Base-by-base conservation (phyloP, 306 rosid species). In the Glycyrrhiza uralensis region DNA sequence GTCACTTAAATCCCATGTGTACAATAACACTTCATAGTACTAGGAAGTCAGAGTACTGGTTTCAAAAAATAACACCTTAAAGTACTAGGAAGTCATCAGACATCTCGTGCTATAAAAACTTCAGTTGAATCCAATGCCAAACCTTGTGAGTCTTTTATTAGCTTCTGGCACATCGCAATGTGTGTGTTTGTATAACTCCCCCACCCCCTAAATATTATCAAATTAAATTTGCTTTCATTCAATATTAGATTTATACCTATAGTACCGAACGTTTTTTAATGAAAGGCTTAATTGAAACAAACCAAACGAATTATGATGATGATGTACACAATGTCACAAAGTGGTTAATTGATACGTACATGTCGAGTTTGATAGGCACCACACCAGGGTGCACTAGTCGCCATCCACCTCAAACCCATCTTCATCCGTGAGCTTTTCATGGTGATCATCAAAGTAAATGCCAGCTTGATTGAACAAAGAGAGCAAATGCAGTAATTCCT, bases 401-500 rank as follows among this genome's bases (percentile, higher is more conserved):
- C 30, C 77, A 70, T 52, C 74, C 19, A 19, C 58, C 30, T 59
- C 69, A 42, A 73, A 54, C 24, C 35, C 78, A 12, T 77, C 84
- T 56, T 57, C 79, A 60, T 45, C 56, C 29, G 47, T 59, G 1
- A 18, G 28, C 30, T 77, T 76, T 18, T 83, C 71, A 23, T 44
- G 71, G 57, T 67, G 83, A 66, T 74, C 72, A 66, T 74, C 72
- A 78, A 94, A 91, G 76, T 82, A 87, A 15, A 94, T 79, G 11
- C 97, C 96, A 29, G 87, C 87, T 57, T 82, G 76, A 79, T 91
- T 91, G 52, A 91, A 91, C 83, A 87, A 75, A 38, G 82, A 82
- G 6, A 85, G 84, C 70, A 94, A 80, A 79, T 74, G 84, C 75
- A 89, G 79, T 17, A 89, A 75, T 29, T 87, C 93, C 65, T 84